These are phyloP conservation scores for Leishmania tropica DNA, from an alignment of 208 protist species.

Conservation along the genomic window DNA sequence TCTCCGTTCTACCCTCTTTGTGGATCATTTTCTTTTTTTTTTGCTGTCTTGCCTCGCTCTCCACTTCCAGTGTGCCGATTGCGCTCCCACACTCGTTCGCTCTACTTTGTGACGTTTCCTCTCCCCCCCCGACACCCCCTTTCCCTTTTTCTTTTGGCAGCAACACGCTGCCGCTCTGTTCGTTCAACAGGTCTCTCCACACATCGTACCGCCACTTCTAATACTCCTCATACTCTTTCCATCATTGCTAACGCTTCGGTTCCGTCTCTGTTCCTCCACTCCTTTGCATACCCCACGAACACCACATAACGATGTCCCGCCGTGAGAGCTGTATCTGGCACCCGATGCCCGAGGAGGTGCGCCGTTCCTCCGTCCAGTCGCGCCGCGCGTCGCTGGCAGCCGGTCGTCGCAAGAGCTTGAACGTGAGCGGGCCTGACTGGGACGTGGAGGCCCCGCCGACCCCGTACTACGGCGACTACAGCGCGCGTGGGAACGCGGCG, in stretches of 20 bases:
- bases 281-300: not conserved
- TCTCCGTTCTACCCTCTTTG: not conserved
- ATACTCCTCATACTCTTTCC: too few relatives aligned
- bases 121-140: not conserved
- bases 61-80: not conserved
- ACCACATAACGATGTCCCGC: slow-evolving; percentile 35
- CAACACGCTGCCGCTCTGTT: not conserved
- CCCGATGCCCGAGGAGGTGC: slow-evolving; percentile 65
- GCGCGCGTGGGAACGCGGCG: slow-evolving; percentile 13
- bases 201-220: not conserved
- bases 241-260: not conserved
- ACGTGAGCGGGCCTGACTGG: slow-evolving; percentile 41
- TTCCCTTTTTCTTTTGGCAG: not conserved
- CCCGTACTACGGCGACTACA: slow-evolving; percentile 29
- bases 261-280: not conserved
- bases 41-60: not conserved
- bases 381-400: slow-evolving; percentile 53
- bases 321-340: slow-evolving; percentile 64
- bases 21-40: not conserved
- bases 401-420: slow-evolving; percentile 37
- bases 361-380: slow-evolving; percentile 45
- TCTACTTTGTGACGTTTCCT: not conserved
- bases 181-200: not conserved
- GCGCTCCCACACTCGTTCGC: not conserved
- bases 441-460: slow-evolving; percentile 48